These are phyloP conservation scores for Lipomyces mesembrius DNA, from an alignment of 805 yeast genomes.

Conservation along the genomic window DNA sequence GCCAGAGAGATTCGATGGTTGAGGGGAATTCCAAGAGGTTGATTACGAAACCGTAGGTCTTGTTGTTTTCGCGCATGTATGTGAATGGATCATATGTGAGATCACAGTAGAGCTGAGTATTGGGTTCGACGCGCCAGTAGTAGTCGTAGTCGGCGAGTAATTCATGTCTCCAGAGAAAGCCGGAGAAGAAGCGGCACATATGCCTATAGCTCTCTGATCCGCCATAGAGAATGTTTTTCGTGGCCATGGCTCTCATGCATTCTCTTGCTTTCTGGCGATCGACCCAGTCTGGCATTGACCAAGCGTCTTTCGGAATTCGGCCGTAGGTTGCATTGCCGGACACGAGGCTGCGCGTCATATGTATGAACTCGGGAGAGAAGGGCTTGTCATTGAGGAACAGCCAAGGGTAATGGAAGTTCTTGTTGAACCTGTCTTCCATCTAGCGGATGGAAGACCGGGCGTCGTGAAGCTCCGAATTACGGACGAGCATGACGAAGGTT, in stretches of 20 bases:
- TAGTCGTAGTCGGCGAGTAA: constrained; percentile 63
- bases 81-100: constrained; percentile 62
- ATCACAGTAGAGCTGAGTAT: constrained; percentile 73
- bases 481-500: constrained; percentile 69
- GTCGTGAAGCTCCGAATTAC: constrained; percentile 65
- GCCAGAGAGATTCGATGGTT: constrained; percentile 70
- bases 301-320: constrained; percentile 59
- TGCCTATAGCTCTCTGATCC: constrained; percentile 66
- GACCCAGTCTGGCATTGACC: constrained; percentile 61
- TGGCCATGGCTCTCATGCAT: constrained; percentile 53
- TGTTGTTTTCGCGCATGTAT: constrained; percentile 59
- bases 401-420: constrained; percentile 71
- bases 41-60: constrained; percentile 69
- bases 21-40: constrained; percentile 58
- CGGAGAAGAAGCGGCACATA: constrained; percentile 82
- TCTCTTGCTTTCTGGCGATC: constrained; percentile 57
- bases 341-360: constrained; percentile 53
- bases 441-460: constrained; percentile 62
- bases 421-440: constrained; percentile 70
- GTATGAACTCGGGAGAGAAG: constrained; percentile 61
- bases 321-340: constrained; percentile 71
- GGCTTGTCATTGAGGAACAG: constrained; percentile 73
- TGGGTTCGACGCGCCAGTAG: constrained; percentile 88
- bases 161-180: constrained; percentile 69
- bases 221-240: constrained; percentile 59